Evolutionary conservation across 169 alveolate genomes (phyloP).

Genomic region (Plasmodium yoelii): DNA sequence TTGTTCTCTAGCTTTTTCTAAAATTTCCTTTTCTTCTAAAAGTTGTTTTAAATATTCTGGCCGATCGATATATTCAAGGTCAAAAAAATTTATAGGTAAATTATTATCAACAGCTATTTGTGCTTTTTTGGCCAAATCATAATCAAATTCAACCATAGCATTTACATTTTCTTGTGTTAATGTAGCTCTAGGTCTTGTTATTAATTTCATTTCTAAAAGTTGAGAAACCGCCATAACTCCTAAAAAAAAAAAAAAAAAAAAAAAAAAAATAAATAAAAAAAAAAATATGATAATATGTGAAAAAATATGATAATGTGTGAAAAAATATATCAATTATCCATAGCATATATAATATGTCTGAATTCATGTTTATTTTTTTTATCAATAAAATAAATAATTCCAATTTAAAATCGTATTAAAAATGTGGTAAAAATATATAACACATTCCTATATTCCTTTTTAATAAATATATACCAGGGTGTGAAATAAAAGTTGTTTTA

Average conservation of each 20-base stretch:
- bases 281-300: no score
- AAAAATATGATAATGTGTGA: no score
- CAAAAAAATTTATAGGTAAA: slow-evolving; percentile 83
- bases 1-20: slow-evolving; percentile 75
- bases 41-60: slow-evolving; percentile 68
- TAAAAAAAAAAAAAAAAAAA: background rate
- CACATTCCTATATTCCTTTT: background rate
- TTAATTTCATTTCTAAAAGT: slow-evolving; percentile 84
- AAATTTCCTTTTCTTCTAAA: slow-evolving; percentile 57
- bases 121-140: slow-evolving; percentile 86
- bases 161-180: slow-evolving; percentile 87
- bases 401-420: no score
- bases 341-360: no score
- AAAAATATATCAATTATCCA: no score
- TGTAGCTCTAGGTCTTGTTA: slow-evolving; percentile 87
- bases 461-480: slow-evolving; percentile 80
- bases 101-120: slow-evolving; percentile 88
- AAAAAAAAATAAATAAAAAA: no score
- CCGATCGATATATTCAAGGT: slow-evolving; percentile 84
- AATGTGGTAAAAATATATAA: no score
- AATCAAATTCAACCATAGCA: slow-evolving; percentile 85
- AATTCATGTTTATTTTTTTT: no score
- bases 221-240: slow-evolving; percentile 89
- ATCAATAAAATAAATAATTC: no score
- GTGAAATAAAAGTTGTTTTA: slow-evolving; percentile 86